These are phyloP conservation scores for Trichosanthes cucumerina DNA, from an alignment of 306 rosid genomes.

Conservation along the genomic window DNA sequence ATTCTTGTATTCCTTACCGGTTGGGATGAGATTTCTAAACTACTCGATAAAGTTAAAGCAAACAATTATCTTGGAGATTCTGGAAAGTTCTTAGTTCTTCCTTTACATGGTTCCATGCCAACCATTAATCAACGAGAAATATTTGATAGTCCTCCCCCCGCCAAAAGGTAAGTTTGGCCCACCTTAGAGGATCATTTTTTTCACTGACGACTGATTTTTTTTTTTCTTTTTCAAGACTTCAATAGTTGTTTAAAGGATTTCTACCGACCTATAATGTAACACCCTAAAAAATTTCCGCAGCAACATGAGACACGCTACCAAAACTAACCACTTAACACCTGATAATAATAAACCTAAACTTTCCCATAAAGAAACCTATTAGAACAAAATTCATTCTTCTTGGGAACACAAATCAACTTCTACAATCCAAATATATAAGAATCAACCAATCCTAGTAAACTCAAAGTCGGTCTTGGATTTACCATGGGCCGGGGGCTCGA, in stretches of 20 bases:
- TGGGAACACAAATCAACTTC: no score
- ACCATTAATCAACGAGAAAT: slow-evolving; percentile 81
- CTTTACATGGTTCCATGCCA: slow-evolving; percentile 96
- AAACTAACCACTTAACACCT: no score
- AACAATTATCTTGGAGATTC: slow-evolving; percentile 69
- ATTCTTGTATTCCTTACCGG: slow-evolving; percentile 92
- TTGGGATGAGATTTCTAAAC: slow-evolving; percentile 94
- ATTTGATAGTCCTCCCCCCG: slow-evolving; percentile 79
- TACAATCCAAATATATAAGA: no score
- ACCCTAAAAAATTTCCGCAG: no score
- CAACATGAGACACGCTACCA: no score
- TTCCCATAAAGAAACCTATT: no score
- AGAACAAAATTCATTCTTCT: no score
- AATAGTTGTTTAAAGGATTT: neutral
- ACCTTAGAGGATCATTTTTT: neutral
- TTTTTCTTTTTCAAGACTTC: neutral
- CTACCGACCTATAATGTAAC: neutral
- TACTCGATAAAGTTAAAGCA: slow-evolving; percentile 62
- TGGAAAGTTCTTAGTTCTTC: slow-evolving; percentile 61
- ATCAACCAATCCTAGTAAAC: no score
- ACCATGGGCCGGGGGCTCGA: no score
- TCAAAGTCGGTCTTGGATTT: no score
- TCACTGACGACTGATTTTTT: neutral
- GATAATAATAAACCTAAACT: no score
- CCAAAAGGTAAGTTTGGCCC: slow-evolving; percentile 60